Base-by-base conservation (phyloP, 2,329 filamentous ascomycete species). In the Talaromyces atroroseus region DNA sequence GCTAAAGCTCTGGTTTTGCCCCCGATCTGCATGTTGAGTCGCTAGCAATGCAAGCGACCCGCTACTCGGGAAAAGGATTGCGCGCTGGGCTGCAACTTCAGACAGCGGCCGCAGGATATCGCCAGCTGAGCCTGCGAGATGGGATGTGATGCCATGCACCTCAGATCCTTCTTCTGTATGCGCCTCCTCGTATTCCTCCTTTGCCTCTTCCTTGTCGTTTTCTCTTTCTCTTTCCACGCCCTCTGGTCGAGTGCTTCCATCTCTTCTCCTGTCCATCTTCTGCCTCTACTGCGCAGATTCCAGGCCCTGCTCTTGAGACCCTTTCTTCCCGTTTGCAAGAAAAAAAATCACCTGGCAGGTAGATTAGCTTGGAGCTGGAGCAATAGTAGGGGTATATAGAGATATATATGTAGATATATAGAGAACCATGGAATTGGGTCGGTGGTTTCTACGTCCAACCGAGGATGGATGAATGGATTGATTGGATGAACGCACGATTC, bases 31-130 rank as follows among this genome's bases (percentile, higher is more conserved):
- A 49, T 45, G 56, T 21, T 54, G 52, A 24, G 49, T 55, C 44
- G 59, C 52, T 52, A 54, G 46, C 50, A 29, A 54, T 50, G 59
- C 56, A 52, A 58, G 49, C 14, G 57, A 48, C 38, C 58, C 58
- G 36, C 58, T 59, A 42, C 44, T 59, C 46, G 59, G 56, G 46
- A 58, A 29, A 54, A 23, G 42, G 46, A 47, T 18, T 14, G 54
- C 54, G 24, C 49, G 45, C 38, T 51, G 54, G 20, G 40, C 26
- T 54, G 49, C 47, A 42, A 57, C 34, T 38, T 45, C n/a, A 51
- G 58, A 59, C 21, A 58, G 34, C 42, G 58, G 58, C 12, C 34
- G 58, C 14, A 59, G 42, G 23, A 59, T 54, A 49, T 58, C 49
- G 26, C 23, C 26, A 23, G 42, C 45, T 23, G 51, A 36, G 46